Evolutionary conservation across 1,284 basidiomycete species (phyloP), one percentile per base, ranked within the genome.

Genomic region (Austroboletus niveus): DNA sequence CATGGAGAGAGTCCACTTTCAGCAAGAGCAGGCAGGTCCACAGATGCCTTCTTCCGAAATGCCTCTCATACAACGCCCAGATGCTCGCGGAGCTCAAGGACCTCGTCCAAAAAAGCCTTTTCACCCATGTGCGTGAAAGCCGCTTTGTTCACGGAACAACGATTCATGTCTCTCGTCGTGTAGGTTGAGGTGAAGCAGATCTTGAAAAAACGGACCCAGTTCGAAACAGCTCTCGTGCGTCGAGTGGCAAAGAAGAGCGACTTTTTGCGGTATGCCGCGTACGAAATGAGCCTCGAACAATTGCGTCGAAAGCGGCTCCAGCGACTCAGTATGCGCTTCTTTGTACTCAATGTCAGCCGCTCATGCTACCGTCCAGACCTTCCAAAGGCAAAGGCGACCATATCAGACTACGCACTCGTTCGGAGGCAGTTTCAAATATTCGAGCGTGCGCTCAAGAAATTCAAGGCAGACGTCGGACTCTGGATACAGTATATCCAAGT

Each of bases 81-180:
- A 95, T 95, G 82, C 89, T 97, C 79, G 84, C 89, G 51, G 94
- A 98, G 84, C 88, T 98, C 63, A 94, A 94, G 73, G 93, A 97
- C 72, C 79, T 98, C 24, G 85, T 92, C 59, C 84, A 94, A 61
- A 93, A 90, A 72, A 83, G 83, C 55, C 74, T 98, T 52, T 98
- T 99, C 70, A 85, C 89, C 2, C 80, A 87, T 72, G 92, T 92
- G 59, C 64, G 81, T 65, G 29, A 9, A 20, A 32, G 9, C 42
- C 34, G 20, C 17, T 53, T 49, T n/a, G 32, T 44, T 8, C 24
- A 39, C 42, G 32, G 31, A 27, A 9, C 52, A 50, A 17, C 46
- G 5, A 36, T 34, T 49, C 30, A 49, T 44, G 17, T 40, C 36
- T 44, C 38, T 22, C 24, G 15, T 46, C 38, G 6, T 17, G 17